Conservation (phyloP, 495 filamentous ascomycete genomes). For the Tuber melanosporum region DNA sequence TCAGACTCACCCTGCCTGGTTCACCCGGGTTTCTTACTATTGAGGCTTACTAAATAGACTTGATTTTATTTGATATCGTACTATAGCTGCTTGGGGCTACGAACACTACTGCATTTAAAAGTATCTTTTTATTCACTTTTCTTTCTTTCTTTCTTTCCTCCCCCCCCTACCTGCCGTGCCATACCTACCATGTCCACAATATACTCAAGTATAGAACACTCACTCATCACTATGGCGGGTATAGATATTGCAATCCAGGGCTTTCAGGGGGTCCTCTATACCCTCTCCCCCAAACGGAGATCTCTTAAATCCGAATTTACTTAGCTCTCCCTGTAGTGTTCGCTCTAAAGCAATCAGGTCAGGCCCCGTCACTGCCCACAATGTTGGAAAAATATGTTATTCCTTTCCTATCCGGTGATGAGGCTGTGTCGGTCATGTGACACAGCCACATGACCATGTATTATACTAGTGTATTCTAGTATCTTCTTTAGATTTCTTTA, state of each 20-base stretch:
- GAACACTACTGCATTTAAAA: neutral
- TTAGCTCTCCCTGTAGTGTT: neutral
- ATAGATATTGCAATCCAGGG: neutral
- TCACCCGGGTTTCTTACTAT: neutral
- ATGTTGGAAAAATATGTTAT: no score
- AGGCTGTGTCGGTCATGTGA: no score
- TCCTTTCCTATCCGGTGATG: no score
- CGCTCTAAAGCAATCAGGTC: neutral
- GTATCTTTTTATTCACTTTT: neutral
- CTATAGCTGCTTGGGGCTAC: neutral
- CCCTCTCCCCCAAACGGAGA: neutral
- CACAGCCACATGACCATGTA: no score
- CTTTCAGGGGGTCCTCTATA: neutral
- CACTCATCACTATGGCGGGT: no score
- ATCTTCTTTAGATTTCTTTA: no score
- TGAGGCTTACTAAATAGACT: neutral
- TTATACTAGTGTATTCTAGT: no score
- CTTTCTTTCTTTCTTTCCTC: neutral
- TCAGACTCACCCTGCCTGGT: neutral
- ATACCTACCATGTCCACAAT: neutral
- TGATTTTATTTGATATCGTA: neutral
- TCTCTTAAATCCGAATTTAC: neutral
- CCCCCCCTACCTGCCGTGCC: neutral
- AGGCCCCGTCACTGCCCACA: neutral
- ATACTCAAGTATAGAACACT: neutral